phyloP scores from a whole-genome alignment of 2,329 filamentous ascomycete genomes.

The Stagonosporopsis cucurbitacearum region DNA sequence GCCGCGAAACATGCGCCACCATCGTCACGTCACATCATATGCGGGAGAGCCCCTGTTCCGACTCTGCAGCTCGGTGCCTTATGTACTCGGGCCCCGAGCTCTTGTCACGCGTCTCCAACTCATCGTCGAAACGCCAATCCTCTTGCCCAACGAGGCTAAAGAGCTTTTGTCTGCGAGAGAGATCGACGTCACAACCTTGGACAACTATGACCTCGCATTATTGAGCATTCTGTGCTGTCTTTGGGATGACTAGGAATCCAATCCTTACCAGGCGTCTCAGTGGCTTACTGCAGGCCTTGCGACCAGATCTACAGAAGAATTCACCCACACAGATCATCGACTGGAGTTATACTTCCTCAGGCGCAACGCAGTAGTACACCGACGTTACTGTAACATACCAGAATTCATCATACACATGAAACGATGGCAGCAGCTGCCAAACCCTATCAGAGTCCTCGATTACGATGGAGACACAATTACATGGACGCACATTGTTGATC shows the following conservation, averaged over 20 bases:
- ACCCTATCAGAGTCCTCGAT: conserved; percentile 5
- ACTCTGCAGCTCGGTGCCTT: conserved; percentile 6
- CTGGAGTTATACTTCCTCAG: conserved; percentile 11
- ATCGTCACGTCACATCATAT: neutral
- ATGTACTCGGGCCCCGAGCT: conserved; percentile 6
- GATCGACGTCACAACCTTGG: neutral
- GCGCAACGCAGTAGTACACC: neutral
- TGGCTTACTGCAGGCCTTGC: conserved; percentile 1
- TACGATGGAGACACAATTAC: neutral
- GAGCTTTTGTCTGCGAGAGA: neutral
- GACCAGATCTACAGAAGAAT: neutral
- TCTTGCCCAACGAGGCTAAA: conserved; percentile 1
- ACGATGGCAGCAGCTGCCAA: conserved; percentile 11
- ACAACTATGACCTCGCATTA: conserved; percentile 5
- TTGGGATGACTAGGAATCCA: conserved; percentile 11
- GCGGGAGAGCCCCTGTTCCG: conserved; percentile 9
- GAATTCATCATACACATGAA: conserved; percentile 13
- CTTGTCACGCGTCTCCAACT: conserved; percentile 5
- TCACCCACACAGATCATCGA: neutral
- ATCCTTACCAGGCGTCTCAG: neutral
- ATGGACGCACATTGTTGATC: conserved; percentile 1
- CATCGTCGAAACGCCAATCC: conserved; percentile 2
- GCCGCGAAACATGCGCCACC: neutral
- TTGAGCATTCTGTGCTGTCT: conserved; percentile 7
- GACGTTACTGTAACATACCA: conserved; percentile 11